Evolutionary conservation across 164 flowering plant species (phyloP).

Genomic region (Liquidambar formosana): DNA sequence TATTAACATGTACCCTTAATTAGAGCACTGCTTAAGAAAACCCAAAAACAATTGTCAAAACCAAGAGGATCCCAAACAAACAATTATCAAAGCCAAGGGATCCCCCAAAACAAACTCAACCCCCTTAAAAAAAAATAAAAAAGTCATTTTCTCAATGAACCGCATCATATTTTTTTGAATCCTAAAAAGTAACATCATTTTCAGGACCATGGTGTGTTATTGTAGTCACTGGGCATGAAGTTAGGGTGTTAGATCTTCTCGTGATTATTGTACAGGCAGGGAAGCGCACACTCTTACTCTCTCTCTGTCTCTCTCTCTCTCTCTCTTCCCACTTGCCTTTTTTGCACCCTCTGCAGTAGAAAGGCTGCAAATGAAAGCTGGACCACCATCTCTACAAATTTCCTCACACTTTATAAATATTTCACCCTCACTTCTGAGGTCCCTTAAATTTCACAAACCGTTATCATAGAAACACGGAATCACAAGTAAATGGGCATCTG

Average conservation of each 20-base stretch:
- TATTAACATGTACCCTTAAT: too few relatives aligned
- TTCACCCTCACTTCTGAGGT: not conserved
- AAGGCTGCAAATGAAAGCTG: constrained; percentile 7
- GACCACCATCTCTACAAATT: not conserved
- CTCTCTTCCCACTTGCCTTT: not conserved
- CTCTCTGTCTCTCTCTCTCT: not conserved
- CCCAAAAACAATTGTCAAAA: too few relatives aligned
- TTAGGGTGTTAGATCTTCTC: constrained; percentile 10
- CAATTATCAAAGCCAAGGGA: too few relatives aligned
- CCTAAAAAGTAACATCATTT: too few relatives aligned
- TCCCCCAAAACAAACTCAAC: too few relatives aligned
- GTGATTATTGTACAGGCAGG: not conserved
- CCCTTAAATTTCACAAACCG: constrained; percentile 24
- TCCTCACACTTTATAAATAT: too few relatives aligned
- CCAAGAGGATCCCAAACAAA: too few relatives aligned
- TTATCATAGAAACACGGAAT: constrained; percentile 19
- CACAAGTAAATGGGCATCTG: constrained; percentile 25
- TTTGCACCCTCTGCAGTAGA: not conserved
- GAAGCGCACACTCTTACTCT: not conserved
- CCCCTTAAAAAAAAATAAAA: too few relatives aligned
- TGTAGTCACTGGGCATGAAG: constrained; percentile 13
- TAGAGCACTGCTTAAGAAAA: too few relatives aligned
- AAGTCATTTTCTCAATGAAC: too few relatives aligned
- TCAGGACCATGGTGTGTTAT: not conserved
- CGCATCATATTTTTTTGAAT: too few relatives aligned